Evolutionary conservation across 2,329 filamentous ascomycete species (phyloP), one percentile per base, ranked within the genome.

Genomic region (Hypoxylon rubiginosum): DNA sequence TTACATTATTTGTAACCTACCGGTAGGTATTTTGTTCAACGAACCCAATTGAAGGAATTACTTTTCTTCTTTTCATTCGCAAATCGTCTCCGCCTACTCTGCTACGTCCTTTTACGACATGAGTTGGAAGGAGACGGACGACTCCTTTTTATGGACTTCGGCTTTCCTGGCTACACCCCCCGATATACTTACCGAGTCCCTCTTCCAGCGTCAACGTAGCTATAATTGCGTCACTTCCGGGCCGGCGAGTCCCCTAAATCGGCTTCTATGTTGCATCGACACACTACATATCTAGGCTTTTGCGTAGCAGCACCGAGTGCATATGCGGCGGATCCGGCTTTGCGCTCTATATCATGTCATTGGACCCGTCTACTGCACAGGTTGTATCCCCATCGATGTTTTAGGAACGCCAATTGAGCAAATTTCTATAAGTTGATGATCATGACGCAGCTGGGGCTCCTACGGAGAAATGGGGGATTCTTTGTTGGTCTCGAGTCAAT

Each of bases 371-470:
- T 21, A 49, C 56, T 30, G 32, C 34, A 10, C 30, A 52, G 46
- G 59, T 62, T 26, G 64, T 53, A 66, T 59, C 55, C 41, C 45
- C 49, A 21, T 58, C 56, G 52, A 67, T 50, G 30, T 19, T 62
- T 58, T 64, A 55, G 50, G 58, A 58, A 65, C 48, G 28, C 58
- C 54, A 62, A 62, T 69, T 69, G 64, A 64, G 67, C 61, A 69
- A 63, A 43, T 67, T 53, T 41, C 46, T 61, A 32, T 59, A 46
- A 55, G 19, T 53, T 59, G 62, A 19, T 64, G 62, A 69, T 66
- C 60, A 66, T 66, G 60, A 62, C 65, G 64, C 64, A 65, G 48
- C 9, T 41, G 56, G 43, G 41, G 46, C 48, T 53, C 55, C 65
- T 53, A 58, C 57, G 60, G 51, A 51, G 34, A 50, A 62, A 58